Evolutionary conservation across 768 basidiomycete species (phyloP).

Genomic region (Leucocoprinus birnbaumii): DNA sequence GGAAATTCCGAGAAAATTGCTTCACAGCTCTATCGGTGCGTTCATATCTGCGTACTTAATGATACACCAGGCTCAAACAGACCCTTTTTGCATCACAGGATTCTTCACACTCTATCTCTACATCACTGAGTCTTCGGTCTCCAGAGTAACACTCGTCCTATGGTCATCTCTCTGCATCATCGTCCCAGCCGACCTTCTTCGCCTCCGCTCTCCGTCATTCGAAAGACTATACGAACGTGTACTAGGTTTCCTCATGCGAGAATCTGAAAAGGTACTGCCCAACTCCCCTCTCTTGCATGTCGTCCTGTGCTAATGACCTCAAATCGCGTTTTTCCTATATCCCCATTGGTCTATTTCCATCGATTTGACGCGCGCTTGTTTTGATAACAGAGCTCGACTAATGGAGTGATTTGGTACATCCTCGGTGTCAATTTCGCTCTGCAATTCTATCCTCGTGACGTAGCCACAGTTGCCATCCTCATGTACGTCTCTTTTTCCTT

Average conservation of each 20-base stretch:
- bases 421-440: conserved; percentile 81
- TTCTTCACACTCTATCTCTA: conserved; percentile 43
- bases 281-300: conserved; percentile 13
- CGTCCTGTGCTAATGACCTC: not conserved
- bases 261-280: conserved; percentile 73
- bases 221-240: conserved; percentile 66
- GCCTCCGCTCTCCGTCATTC: conserved; percentile 63
- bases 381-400: conserved; percentile 69
- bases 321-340: too few species aligned
- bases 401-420: conserved; percentile 92
- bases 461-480: conserved; percentile 86
- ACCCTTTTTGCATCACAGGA: conserved; percentile 22
- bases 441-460: conserved; percentile 74
- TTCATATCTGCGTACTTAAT: conserved; percentile 16
- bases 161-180: conserved; percentile 66
- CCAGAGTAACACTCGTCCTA: conserved; percentile 58
- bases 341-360: too few species aligned
- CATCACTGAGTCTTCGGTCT: conserved; percentile 55
- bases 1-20: conserved; percentile 86
- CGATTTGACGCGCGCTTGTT: too few species aligned
- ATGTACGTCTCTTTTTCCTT: conserved; percentile 54
- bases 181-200: conserved; percentile 70
- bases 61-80: not conserved
- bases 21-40: conserved; percentile 89
- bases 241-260: conserved; percentile 86